Percentiles rank a stretch among this genome's conserved stretches.
Conservation (phyloP, 257 asterid species). For the Solanum piurae region DNA sequence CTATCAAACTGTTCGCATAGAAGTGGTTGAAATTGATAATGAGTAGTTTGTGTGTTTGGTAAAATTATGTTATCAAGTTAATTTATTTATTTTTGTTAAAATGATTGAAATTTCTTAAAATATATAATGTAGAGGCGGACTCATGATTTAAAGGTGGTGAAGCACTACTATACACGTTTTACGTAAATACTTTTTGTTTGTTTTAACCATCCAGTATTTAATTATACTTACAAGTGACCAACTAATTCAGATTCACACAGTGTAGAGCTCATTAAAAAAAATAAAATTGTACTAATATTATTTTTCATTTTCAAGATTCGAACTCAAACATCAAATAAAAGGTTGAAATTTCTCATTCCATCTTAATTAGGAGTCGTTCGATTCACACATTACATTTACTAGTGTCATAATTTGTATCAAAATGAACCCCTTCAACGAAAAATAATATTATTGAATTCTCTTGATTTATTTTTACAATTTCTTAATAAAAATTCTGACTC, state of each 20-base stretch:
- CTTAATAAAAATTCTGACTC: background rate
- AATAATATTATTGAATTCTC: background rate
- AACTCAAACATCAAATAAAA: background rate
- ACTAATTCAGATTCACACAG: rapidly evolving
- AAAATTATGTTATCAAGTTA: background rate
- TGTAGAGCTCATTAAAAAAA: background rate
- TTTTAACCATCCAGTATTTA: too few species aligned
- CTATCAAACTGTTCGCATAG: background rate
- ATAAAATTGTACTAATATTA: too few species aligned
- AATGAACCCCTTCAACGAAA: rapidly evolving
- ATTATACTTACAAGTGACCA: background rate
- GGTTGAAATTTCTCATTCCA: background rate
- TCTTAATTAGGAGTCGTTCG: background rate
- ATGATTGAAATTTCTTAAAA: background rate
- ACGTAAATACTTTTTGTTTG: background rate
- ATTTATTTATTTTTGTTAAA: background rate
- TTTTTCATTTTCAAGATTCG: background rate
- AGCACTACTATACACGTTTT: background rate
- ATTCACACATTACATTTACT: background rate
- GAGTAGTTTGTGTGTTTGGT: background rate
- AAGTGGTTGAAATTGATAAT: background rate
- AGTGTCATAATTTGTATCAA: background rate
- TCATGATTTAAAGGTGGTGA: rapidly evolving
- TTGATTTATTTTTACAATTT: background rate
- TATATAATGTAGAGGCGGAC: background rate